phyloP scores from a whole-genome alignment of 2,329 filamentous ascomycete genomes.

The Penicillium concentricum region DNA sequence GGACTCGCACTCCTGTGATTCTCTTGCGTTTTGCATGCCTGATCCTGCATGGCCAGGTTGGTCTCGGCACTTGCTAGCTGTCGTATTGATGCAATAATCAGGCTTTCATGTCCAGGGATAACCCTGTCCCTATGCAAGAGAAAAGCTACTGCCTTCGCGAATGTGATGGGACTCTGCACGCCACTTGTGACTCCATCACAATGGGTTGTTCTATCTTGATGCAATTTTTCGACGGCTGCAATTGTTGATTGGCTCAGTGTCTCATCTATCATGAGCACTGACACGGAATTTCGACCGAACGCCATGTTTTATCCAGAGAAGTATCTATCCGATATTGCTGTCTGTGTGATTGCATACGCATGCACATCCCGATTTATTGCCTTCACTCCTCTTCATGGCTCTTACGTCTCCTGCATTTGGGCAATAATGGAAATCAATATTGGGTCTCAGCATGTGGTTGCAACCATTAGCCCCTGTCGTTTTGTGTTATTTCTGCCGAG shows the following conservation, averaged over 20 bases:
- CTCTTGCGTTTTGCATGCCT: conserved; percentile 30
- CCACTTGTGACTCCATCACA: conserved; percentile 19
- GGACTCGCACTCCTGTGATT: conserved; percentile 25
- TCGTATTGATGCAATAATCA: conserved; percentile 33
- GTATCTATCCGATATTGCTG: conserved; percentile 14
- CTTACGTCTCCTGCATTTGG: conserved; percentile 15
- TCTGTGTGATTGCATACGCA: conserved; percentile 26
- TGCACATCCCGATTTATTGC: conserved; percentile 13
- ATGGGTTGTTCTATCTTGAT: conserved; percentile 11
- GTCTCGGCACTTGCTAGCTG: conserved; percentile 37
- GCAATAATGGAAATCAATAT: conserved; percentile 15
- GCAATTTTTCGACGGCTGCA: conserved; percentile 6
- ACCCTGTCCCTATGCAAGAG: conserved; percentile 25
- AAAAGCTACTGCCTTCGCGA: conserved; percentile 21
- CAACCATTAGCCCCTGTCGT: conserved; percentile 19
- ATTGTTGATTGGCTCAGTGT: conserved; percentile 19
- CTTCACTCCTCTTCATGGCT: conserved; percentile 5
- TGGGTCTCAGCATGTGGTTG: conserved; percentile 23
- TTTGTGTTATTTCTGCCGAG: conserved; percentile 16
- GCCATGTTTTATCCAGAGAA: conserved; percentile 8
- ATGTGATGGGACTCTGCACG: conserved; percentile 21
- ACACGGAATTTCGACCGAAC: conserved; percentile 15
- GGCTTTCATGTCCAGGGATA: conserved; percentile 23
- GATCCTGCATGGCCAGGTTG: conserved; percentile 34
- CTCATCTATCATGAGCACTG: conserved; percentile 17